Evolutionary conservation across 805 yeast genomes (phyloP), one percentile per base, ranked within the genome.

Genomic region (Saccharomycopsis sp.): DNA sequence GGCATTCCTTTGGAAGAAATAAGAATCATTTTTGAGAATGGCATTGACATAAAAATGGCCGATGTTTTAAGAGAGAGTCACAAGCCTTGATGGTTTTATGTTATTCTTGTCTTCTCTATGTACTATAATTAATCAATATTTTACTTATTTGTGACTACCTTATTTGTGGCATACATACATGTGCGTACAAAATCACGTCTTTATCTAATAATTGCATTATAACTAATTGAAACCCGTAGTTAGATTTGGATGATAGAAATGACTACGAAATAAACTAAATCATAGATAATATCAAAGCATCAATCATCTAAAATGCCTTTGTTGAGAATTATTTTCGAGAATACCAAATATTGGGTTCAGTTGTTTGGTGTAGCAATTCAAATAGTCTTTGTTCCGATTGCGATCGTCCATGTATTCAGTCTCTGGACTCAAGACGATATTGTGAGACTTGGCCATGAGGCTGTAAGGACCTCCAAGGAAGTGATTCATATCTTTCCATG

Each of bases 1-100:
- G 80, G 79, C 1, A 63, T 77, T 29, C 69, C 79, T 1, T 64
- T 77, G 53, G 81, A 77, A 62, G 75, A 76, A 55, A 70, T 76
- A 23, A 69, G 75, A 17, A 68, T 69, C 53, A 69, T 77, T 1
- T 77, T 75, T 54, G 73, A 72, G 49, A 58, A 73, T 57, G 78
- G 78, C 0, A 69, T 75, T 41, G 78, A 73, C 60, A 69, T 75
- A 15, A 59, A 71, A 23, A 15, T 58, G 38, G 63, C 63, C 5
- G 58, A 58, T 38, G 52, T 49, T 14, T 49, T 60, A 19, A 7
- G 52, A n/a, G 34, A 23, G n/a, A 23, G n/a, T 29, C 38, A 29
- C 12, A 29, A 29, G 38, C 38, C 38, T 29, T 29, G 38, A 29
- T 12, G 38, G 38, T 29, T 7, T 29, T 29, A 12, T 7, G 5